Conservation (phyloP, 2,329 filamentous ascomycete species). For the Paraphaeosphaeria minitans region DNA sequence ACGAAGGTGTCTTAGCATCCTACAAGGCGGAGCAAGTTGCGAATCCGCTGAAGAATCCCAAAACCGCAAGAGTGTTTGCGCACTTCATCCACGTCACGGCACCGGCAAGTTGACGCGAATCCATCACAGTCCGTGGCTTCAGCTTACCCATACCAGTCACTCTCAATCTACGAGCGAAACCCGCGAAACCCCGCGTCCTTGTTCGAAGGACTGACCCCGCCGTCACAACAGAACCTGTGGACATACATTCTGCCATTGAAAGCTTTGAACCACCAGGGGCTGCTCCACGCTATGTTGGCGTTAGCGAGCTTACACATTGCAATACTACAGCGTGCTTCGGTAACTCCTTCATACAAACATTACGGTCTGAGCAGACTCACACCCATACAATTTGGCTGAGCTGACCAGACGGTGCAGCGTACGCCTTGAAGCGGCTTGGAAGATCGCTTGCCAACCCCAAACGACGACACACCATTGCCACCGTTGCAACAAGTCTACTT, state of each 20-base stretch:
- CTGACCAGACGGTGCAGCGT: slow-evolving; percentile 53
- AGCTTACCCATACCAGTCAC: not conserved
- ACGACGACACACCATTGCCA: slow-evolving; percentile 75
- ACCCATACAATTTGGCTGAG: not conserved
- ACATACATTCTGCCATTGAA: slow-evolving; percentile 79
- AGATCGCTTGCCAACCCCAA: slow-evolving; percentile 74
- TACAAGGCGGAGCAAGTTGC: slow-evolving; percentile 55
- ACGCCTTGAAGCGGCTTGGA: slow-evolving; percentile 78
- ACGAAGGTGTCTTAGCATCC: slow-evolving; percentile 51
- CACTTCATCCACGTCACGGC: slow-evolving; percentile 92
- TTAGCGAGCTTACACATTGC: slow-evolving; percentile 87
- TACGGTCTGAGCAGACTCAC: slow-evolving; percentile 54
- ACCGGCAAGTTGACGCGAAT: slow-evolving; percentile 49
- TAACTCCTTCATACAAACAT: slow-evolving; percentile 85
- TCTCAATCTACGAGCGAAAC: slow-evolving; percentile 78
- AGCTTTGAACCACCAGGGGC: slow-evolving; percentile 80
- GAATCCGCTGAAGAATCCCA: slow-evolving; percentile 75
- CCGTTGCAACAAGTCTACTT: slow-evolving; percentile 84
- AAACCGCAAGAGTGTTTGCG: slow-evolving; percentile 82
- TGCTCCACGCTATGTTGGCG: slow-evolving; percentile 90
- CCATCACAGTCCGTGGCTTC: not conserved
- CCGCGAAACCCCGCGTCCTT: slow-evolving; percentile 73
- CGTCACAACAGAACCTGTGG: slow-evolving; percentile 55
- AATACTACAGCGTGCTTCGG: slow-evolving; percentile 73
- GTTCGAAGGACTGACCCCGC: slow-evolving; percentile 56